Percentiles rank a stretch among this genome's conserved stretches.
Conservation (phyloP, 2,329 filamentous ascomycete species). For the Colletotrichum liaoningense region DNA sequence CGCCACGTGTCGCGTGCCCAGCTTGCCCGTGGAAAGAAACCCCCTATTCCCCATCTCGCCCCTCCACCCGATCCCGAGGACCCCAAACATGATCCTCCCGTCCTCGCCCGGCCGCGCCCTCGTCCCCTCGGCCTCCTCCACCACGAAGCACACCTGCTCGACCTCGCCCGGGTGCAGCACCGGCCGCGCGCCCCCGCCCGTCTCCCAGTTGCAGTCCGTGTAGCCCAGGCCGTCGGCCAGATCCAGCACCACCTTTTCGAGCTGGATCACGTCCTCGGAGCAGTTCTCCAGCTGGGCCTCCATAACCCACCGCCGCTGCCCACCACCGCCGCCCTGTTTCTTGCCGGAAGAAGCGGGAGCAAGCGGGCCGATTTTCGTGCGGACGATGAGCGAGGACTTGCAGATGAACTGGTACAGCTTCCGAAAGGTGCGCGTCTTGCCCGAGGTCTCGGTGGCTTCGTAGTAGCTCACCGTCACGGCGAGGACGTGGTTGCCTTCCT, state of each 20-base stretch:
- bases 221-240: conserved; percentile 62
- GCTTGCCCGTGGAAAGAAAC: conserved; percentile 86
- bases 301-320: conserved; percentile 72
- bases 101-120: conserved; percentile 67
- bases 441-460: conserved; percentile 79
- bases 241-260: conserved; percentile 74
- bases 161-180: conserved; percentile 72
- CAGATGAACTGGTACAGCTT: conserved; percentile 98
- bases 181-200: conserved; percentile 56
- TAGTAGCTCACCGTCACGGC: conserved; percentile 95
- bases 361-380: conserved; percentile 85
- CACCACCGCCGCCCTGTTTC: conserved; percentile 41
- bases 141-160: conserved; percentile 74
- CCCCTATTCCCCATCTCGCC: conserved; percentile 91
- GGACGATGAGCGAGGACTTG: conserved; percentile 87
- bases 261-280: conserved; percentile 82
- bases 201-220: conserved; percentile 69
- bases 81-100: conserved; percentile 76
- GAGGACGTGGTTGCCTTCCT: conserved; percentile 93
- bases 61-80: conserved; percentile 88
- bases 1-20: conserved; percentile 63
- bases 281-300: conserved; percentile 98
- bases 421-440: conserved; percentile 84
- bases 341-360: conserved; percentile 42
- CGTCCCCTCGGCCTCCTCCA: conserved; percentile 55